Evolutionary conservation across 441 rosid genomes (phyloP).

Genomic region (Pelargonium fulgidum): DNA sequence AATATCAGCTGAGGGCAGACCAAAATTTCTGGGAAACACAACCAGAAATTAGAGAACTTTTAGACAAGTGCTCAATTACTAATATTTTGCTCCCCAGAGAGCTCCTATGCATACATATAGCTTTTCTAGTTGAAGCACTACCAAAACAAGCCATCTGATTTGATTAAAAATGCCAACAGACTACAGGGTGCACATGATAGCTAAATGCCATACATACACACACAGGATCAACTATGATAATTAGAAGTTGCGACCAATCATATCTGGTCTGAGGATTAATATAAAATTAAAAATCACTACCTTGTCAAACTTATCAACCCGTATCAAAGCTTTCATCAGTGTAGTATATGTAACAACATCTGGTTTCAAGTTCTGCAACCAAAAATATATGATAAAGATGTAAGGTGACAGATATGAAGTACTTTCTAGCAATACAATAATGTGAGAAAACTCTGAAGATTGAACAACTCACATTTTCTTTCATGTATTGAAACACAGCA

Average conservation of each 20-base stretch:
- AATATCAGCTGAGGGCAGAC: background rate
- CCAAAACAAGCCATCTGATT: background rate
- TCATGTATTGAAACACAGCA: conserved; percentile 86
- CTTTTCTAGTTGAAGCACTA: background rate
- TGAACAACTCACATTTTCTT: conserved; percentile 56
- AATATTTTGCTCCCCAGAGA: background rate
- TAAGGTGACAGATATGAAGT: conserved; percentile 10
- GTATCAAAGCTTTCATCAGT: conserved; percentile 87
- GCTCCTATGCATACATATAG: background rate
- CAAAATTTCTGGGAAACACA: background rate
- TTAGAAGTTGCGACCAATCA: background rate
- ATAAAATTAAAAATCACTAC: conserved; percentile 30
- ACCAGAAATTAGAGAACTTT: background rate
- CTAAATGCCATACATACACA: background rate
- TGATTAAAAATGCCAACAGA: background rate
- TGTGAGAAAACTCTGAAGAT: conserved; percentile 1
- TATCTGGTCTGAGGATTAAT: conserved; percentile 5
- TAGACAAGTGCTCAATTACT: background rate
- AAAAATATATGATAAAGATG: background rate
- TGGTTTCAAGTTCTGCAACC: conserved; percentile 67
- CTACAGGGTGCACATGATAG: background rate
- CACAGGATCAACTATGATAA: background rate
- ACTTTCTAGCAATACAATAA: conserved; percentile 3
- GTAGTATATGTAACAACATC: conserved; percentile 93
- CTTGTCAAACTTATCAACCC: conserved; percentile 74